These are phyloP conservation scores for Cornus kousa DNA, from an alignment of 148 eudicot genomes.

Conservation along the genomic window DNA sequence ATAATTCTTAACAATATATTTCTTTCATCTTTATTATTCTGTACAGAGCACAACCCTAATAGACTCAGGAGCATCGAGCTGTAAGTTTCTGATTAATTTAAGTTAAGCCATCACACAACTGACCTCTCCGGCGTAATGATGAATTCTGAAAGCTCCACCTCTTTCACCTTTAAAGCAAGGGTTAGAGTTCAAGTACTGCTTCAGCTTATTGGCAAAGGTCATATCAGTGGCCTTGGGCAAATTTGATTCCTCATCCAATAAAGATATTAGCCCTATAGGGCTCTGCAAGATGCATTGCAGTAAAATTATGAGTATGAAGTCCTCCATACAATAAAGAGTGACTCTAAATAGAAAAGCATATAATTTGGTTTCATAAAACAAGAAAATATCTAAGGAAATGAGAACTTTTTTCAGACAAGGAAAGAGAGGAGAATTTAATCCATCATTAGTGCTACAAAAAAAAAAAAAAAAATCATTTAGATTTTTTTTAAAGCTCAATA, in stretches of 20 bases:
- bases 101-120: conserved; percentile 4
- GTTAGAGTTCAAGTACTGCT: conserved; percentile 60
- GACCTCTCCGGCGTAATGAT: conserved; percentile 92
- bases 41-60: background rate
- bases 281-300: conserved; percentile 49
- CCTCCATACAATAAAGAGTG: conserved; percentile 1
- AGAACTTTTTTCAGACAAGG: background rate
- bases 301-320: conserved; percentile 8
- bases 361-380: conserved; percentile 1
- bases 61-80: background rate
- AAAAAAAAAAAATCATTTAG: background rate
- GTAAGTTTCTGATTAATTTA: background rate
- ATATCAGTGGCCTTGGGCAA: conserved; percentile 73
- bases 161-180: conserved; percentile 69
- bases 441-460: background rate
- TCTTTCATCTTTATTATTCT: background rate
- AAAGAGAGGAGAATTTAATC: background rate
- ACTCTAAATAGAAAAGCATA: conserved; percentile 5
- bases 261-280: conserved; percentile 77
- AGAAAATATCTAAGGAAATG: conserved; percentile 6
- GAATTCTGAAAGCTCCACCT: conserved; percentile 58
- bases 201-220: conserved; percentile 85
- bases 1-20: background rate
- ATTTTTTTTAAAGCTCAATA: too few species aligned
- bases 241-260: conserved; percentile 87